Percentiles rank a stretch among this genome's conserved stretches.
Evolutionary conservation across 2,329 filamentous ascomycete species (phyloP).

Genomic region (Ophiocordyceps camponoti-rufipedis): DNA sequence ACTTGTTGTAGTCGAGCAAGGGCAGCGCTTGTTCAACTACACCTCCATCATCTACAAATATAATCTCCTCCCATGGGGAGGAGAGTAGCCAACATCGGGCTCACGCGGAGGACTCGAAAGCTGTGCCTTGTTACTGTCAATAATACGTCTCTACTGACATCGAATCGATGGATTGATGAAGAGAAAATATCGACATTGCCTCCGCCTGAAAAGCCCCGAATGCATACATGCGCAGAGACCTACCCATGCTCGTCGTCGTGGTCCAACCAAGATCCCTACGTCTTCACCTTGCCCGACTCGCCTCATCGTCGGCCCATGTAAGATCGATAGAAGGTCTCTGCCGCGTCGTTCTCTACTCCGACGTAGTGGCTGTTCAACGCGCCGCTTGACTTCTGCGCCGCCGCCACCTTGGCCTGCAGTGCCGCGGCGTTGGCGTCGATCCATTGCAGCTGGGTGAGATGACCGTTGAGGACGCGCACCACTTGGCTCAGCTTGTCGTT

Average conservation of each 20-base stretch:
- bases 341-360: conserved; percentile 48
- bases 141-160: background rate
- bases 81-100: background rate
- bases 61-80: background rate
- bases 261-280: background rate
- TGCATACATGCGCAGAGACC: background rate
- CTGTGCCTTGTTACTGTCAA: background rate
- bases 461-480: conserved; percentile 83
- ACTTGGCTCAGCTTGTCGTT: conserved; percentile 73
- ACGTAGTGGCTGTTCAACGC: conserved; percentile 38
- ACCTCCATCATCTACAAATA: too few relatives aligned
- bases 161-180: too few relatives aligned
- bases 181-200: background rate
- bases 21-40: too few relatives aligned
- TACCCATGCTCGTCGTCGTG: too few relatives aligned
- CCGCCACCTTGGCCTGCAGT: conserved; percentile 64
- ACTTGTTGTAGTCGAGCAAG: background rate
- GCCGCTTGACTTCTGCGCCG: conserved; percentile 64
- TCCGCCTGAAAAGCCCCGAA: background rate
- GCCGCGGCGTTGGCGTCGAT: conserved; percentile 75
- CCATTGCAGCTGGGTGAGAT: conserved; percentile 79
- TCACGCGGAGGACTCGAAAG: background rate
- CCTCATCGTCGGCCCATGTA: conserved; percentile 56
- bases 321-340: conserved; percentile 81
- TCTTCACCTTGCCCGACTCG: background rate